Evolutionary conservation across 768 basidiomycete genomes (phyloP).

Genomic region (Suillus bovinus): DNA sequence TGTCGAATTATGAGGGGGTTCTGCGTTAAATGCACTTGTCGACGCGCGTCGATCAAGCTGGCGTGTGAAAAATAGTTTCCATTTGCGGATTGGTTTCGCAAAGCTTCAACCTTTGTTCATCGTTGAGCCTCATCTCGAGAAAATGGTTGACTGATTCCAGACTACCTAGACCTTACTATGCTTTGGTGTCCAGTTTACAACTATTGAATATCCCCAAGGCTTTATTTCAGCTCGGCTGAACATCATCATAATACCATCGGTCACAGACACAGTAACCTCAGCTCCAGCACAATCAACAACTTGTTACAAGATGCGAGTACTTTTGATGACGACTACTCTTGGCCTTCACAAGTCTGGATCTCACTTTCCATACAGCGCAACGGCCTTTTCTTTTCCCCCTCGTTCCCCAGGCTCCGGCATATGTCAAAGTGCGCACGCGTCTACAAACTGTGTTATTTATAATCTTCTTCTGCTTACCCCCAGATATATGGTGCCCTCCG

Average conservation of each 20-base stretch:
- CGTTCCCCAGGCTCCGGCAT: background rate
- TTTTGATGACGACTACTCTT: background rate
- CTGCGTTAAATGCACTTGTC: conserved; percentile 33
- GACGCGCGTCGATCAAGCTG: conserved; percentile 33
- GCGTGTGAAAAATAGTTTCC: conserved; percentile 32
- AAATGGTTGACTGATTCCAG: background rate
- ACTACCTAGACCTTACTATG: background rate
- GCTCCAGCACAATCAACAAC: background rate
- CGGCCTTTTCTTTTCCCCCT: background rate
- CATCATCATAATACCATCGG: background rate
- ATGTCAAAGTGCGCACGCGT: background rate
- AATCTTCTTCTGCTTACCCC: background rate
- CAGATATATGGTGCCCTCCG: background rate
- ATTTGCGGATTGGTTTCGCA: conserved; percentile 17
- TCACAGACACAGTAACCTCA: background rate
- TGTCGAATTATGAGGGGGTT: background rate
- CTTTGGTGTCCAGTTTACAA: background rate
- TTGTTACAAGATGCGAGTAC: background rate
- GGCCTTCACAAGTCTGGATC: background rate
- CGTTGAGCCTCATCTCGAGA: too few relatives aligned
- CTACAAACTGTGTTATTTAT: background rate
- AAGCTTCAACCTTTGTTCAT: too few relatives aligned
- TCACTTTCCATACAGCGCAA: background rate
- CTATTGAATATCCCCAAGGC: background rate
- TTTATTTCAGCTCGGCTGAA: background rate